Evolutionary conservation across 2,329 filamentous ascomycete species (phyloP), one percentile per base, ranked within the genome.

Genomic region (Alternaria brassicae): DNA sequence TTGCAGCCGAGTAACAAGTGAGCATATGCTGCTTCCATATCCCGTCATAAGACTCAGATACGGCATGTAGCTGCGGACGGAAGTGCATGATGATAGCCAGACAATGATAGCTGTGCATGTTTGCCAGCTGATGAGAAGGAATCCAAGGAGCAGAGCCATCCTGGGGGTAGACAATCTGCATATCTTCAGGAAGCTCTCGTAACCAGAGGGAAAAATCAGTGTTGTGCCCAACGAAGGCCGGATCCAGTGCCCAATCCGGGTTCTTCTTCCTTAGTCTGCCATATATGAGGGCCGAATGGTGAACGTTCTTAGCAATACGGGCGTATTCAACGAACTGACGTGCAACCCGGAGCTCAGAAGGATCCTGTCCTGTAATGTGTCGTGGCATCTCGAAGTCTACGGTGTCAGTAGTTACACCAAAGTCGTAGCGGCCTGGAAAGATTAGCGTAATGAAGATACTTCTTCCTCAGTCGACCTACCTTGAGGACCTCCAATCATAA

Each of bases 401-500:
- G 0, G 90, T 88, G 17, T 92, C 88, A 25, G 88, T 81, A 44
- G 89, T 85, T 7, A 97, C 89, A 2, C 90, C 84, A 57, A 94
- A 86, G 76, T 97, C 92, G 47, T 87, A 89, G 28, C 92, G 91
- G 10, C 91, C 75, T 77, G 23, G 32, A 40, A 2, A 23, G 53
- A 51, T 72, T 30, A 71, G 62, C 19, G 32, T 28, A 13, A 12
- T 9, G 7, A 48, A 25, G 37, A 13, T 34, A 19, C 6, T 17
- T 17, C 1, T 19, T 17, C 6, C 19, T 2, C 6, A 12, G 4
- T 15, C 9, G 6, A 62, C 70, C 68, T 81, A 92, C 93, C 94
- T 88, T 98, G 93, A 3, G 94, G 92, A 19, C 91, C 93, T 56
- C 94, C 94, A 68, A 97, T 89, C 91, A 98, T 96, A 40, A 93